Percentiles rank a stretch among this genome's conserved stretches.
phyloP scores from a whole-genome alignment of 140 eudicot species.

The Bidens hawaiensis region DNA sequence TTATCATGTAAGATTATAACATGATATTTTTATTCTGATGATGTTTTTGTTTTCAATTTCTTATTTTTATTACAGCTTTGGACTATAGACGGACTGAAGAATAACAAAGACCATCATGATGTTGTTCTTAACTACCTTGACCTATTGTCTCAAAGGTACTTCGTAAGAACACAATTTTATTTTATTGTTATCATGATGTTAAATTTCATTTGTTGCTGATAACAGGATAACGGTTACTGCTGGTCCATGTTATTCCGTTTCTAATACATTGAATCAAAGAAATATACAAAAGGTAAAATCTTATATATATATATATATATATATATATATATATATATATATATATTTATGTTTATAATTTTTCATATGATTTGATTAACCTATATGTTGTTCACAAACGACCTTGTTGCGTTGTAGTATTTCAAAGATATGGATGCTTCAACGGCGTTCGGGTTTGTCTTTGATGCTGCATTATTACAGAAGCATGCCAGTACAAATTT shows the following conservation, averaged over 20 bases:
- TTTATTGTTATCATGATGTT: neutral
- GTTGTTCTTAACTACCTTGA: slow-evolving; percentile 55
- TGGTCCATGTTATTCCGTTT: slow-evolving; percentile 33
- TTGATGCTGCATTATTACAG: slow-evolving; percentile 34
- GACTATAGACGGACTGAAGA: slow-evolving; percentile 43
- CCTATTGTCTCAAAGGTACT: slow-evolving; percentile 64
- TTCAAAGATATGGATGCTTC: slow-evolving; percentile 62
- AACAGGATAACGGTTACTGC: slow-evolving; percentile 40
- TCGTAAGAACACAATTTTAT: neutral
- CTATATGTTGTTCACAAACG: neutral
- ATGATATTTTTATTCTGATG: neutral
- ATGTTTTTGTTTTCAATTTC: slow-evolving; percentile 12
- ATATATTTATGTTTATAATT: neutral
- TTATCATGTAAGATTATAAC: neutral
- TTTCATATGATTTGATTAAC: neutral
- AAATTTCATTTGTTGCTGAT: neutral
- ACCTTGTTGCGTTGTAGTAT: slow-evolving; percentile 35
- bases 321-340: too few species aligned
- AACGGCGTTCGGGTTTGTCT: slow-evolving; percentile 66
- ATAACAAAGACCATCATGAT: slow-evolving; percentile 38
- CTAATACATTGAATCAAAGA: slow-evolving; percentile 37
- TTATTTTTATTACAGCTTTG: slow-evolving; percentile 53
- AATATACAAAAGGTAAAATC: slow-evolving; percentile 52
- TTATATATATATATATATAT: too few species aligned
- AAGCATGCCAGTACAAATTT: slow-evolving; percentile 48